Base-by-base conservation (phyloP, 331 rosid species). In the Rosa hybrid region DNA sequence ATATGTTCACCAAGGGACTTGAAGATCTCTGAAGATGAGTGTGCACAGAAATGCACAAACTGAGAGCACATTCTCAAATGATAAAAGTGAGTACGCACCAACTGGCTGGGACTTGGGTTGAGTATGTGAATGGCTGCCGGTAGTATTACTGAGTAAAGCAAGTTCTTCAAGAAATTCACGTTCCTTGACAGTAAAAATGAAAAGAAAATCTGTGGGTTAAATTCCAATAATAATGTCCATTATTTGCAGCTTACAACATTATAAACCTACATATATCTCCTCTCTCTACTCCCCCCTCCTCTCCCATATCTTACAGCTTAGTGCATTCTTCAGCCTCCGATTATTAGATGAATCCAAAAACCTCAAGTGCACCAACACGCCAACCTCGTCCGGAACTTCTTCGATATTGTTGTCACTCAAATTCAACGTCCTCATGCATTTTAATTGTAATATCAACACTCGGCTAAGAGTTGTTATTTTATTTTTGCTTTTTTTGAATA, bases 111-210 rank as follows among this genome's bases (percentile, higher is more conserved):
- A 42, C 80, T 74, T 86, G 73, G 91, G 88, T 50, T 83, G 91
- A 62, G 84, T 79, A 84, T 83, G 86, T 79, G 88, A 83, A 20
- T 90, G 94, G 76, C 81, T 83, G 78, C 86, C 71, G 18, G 81
- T 68, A 46, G 74, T 71, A 75, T 79, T 82, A 68, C 42, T 83
- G 77, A 93, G 86, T 63, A 84, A 81, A 80, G 93, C 87, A 78
- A 95, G 94, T 81, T 93, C 91, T 89, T 93, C 92, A 51, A 95
- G 99, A 84, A 91, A 83, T 80, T 88, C 97, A 38, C 92, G 91
- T 84, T 95, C 99, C 83, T 85, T 85, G 71, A 74, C 54, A 87
- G 98, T 95, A 84, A 53, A 84, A 53, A 78, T 77, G 78, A 76
- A 69, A 6, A 62, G 74, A 79, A 65, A 75, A 70, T 46, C 30